phyloP scores from a whole-genome alignment of 208 protist species.

The Acanthamoeba healyi region DNA sequence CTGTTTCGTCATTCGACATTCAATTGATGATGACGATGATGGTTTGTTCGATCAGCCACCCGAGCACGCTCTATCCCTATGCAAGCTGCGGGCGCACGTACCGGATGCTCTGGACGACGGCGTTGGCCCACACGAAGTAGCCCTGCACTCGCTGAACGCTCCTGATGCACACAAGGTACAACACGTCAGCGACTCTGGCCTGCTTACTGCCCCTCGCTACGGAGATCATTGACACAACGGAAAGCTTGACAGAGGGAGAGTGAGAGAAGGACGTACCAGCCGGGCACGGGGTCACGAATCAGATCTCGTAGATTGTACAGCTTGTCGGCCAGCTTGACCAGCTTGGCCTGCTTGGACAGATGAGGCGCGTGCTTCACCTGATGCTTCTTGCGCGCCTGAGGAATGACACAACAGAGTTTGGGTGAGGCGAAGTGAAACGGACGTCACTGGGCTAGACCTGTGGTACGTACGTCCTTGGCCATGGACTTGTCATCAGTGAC shows the following conservation, averaged over 20 bases:
- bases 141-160: conserved; percentile 74
- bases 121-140: conserved; percentile 82
- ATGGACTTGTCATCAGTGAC: conserved; percentile 83
- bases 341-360: conserved; percentile 59
- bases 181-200: too few relatives aligned
- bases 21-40: too few relatives aligned
- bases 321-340: conserved; percentile 82
- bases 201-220: too few relatives aligned
- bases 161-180: conserved; percentile 27
- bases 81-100: background rate
- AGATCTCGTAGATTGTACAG: too few relatives aligned
- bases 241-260: too few relatives aligned
- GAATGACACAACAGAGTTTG: background rate
- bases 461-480: conserved; percentile 39
- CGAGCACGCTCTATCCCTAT: too few relatives aligned
- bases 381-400: conserved; percentile 65
- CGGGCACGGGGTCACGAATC: too few relatives aligned
- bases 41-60: too few relatives aligned
- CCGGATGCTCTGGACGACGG: background rate
- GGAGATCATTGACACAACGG: too few relatives aligned
- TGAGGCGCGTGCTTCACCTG: conserved; percentile 80
- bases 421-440: too few relatives aligned
- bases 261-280: too few relatives aligned
- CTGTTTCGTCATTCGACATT: background rate
- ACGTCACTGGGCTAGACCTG: too few relatives aligned